A percentile compares a stretch with the other conserved stretches of the same genome.
These are phyloP conservation scores for Luzula sylvatica DNA, from an alignment of 176 grass and related monocot species.

Conservation along the genomic window DNA sequence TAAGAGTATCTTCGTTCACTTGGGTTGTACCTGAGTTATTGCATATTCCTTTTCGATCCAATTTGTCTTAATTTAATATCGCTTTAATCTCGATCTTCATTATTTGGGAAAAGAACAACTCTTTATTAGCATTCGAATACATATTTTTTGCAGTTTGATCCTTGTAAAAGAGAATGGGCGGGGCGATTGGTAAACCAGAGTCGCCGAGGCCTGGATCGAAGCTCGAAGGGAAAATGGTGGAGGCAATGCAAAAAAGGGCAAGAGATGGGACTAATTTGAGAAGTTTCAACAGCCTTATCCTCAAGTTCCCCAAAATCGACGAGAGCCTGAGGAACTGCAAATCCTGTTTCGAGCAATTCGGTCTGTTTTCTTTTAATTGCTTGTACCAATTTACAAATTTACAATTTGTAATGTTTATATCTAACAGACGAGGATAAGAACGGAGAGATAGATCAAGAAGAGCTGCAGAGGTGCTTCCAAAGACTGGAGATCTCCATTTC, in stretches of 20 bases:
- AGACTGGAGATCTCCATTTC: conserved; percentile 65
- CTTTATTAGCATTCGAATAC: conserved; percentile 40
- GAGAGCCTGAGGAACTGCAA: conserved; percentile 88
- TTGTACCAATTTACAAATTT: conserved; percentile 5
- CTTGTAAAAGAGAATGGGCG: conserved; percentile 37
- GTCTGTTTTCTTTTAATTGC: conserved; percentile 32
- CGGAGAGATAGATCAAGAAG: conserved; percentile 82
- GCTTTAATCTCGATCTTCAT: not conserved
- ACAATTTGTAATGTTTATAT: not conserved
- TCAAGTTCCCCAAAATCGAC: conserved; percentile 87
- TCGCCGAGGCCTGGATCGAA: conserved; percentile 33
- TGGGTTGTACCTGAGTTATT: conserved; percentile 2
- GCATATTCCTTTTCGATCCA: not conserved
- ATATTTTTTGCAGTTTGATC: conserved; percentile 14
- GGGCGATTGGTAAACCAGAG: conserved; percentile 43
- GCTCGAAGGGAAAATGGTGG: conserved; percentile 75
- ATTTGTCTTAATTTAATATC: conserved; percentile 5
- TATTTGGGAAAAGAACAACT: no score
- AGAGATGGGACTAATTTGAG: conserved; percentile 49
- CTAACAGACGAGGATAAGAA: conserved; percentile 86
- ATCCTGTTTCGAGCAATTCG: conserved; percentile 80
- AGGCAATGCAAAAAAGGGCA: conserved; percentile 65
- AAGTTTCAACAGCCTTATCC: conserved; percentile 65
- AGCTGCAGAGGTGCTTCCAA: conserved; percentile 65
- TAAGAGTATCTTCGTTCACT: not conserved